Conservation (phyloP, 371 early-diverging fungal genomes). For the Apophysomyces variabilis region DNA sequence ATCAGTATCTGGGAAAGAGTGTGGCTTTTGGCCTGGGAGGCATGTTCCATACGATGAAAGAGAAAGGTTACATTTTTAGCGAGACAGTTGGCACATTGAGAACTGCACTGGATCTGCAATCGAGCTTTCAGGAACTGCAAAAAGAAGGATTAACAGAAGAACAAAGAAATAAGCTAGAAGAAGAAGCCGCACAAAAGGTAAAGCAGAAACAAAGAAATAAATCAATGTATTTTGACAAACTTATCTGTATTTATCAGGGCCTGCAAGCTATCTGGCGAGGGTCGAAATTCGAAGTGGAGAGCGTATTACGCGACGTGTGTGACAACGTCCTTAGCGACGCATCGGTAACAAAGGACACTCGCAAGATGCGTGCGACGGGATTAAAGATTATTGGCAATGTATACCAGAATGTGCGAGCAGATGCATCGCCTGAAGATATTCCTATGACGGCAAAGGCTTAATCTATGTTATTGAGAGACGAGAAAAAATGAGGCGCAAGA, state of each 20-base stretch:
- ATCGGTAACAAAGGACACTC: conserved; percentile 51
- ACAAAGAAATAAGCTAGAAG: conserved; percentile 69
- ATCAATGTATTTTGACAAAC: too few relatives aligned
- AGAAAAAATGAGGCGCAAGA: conserved; percentile 7
- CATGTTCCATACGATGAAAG: conserved; percentile 68
- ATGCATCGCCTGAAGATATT: conserved; percentile 45
- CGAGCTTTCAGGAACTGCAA: conserved; percentile 82
- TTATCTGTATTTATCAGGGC: conserved; percentile 49
- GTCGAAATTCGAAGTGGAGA: conserved; percentile 92
- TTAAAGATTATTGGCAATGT: conserved; percentile 77
- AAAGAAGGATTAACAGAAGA: conserved; percentile 75
- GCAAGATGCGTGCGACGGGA: conserved; percentile 68
- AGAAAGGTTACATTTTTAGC: conserved; percentile 84
- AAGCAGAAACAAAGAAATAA: conserved; percentile 4
- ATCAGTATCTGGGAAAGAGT: conserved; percentile 75
- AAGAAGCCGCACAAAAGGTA: conserved; percentile 72
- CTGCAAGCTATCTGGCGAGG: conserved; percentile 94
- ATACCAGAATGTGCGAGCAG: conserved; percentile 62
- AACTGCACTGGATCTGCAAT: conserved; percentile 90
- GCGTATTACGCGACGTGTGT: conserved; percentile 91
- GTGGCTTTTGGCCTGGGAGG: conserved; percentile 76
- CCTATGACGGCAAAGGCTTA: conserved; percentile 30
- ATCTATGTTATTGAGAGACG: background rate
- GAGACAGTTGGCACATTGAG: conserved; percentile 90
- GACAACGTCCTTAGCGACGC: conserved; percentile 78